Percentiles rank a stretch among this genome's conserved stretches.
Evolutionary conservation across 352 stramenopile genomes (phyloP).

Genomic region (Globisporangium irregulare): DNA sequence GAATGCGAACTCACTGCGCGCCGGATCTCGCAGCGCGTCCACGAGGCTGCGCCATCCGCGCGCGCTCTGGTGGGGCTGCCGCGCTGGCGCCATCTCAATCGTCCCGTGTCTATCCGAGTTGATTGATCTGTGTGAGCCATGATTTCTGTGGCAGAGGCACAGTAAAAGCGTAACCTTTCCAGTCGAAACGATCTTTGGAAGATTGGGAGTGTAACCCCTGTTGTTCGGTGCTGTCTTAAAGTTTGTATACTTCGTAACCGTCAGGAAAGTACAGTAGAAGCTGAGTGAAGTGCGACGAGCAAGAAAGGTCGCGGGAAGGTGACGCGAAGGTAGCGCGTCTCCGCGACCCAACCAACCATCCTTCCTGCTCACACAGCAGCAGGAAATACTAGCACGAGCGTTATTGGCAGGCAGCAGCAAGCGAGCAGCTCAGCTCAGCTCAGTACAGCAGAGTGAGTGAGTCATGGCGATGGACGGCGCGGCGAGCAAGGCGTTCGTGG

Average conservation of each 20-base stretch:
- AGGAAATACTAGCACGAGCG: neutral
- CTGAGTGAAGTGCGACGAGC: neutral
- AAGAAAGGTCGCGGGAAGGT: slow-evolving; percentile 10
- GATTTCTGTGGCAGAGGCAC: neutral
- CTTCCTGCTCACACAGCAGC: neutral
- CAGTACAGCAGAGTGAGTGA: neutral
- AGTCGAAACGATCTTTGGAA: neutral
- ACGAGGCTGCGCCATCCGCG: slow-evolving; percentile 64
- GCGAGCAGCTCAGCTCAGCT: neutral
- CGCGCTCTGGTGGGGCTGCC: neutral
- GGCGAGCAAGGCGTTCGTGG: slow-evolving; percentile 37
- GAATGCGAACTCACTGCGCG: slow-evolving; percentile 78
- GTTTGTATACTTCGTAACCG: neutral
- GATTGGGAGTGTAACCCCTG: neutral
- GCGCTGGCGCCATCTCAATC: neutral
- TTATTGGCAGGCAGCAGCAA: neutral
- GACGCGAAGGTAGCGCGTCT: slow-evolving; percentile 11
- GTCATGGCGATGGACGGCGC: slow-evolving; percentile 17
- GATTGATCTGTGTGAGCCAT: neutral
- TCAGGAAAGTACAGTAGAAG: neutral
- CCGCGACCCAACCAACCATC: slow-evolving; percentile 11
- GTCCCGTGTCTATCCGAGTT: neutral
- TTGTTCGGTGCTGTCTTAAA: neutral
- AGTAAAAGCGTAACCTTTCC: neutral
- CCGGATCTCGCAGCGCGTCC: slow-evolving; percentile 55